Base-by-base conservation (phyloP, 2,329 filamentous ascomycete genomes). In the Diplodia mutila region DNA sequence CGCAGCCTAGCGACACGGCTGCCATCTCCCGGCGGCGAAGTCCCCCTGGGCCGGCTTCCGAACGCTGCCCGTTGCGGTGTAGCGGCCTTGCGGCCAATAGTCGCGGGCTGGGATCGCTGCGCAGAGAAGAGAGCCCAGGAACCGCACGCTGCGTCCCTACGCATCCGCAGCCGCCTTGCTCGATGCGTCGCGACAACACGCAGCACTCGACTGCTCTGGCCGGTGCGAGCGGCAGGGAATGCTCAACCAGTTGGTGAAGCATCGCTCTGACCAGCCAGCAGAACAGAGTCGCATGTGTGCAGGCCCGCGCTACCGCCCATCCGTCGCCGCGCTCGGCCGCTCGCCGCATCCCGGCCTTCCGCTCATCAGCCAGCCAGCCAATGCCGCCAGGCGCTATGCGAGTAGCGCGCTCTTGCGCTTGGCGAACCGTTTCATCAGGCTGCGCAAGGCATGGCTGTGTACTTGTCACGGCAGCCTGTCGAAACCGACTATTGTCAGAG, bases 401-500 rank as follows among this genome's bases (percentile, higher is more conserved):
- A 59, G 55, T 59, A 59, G 55, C 55, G 55, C 55, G 34, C 32
- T 39, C 39, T 21, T 27, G 57, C 57, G 25, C 57, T 61, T 61
- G 57, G 57, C 57, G 57, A 61, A 61, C 57, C 57, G 57, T 61
- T 61, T 61, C 57, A 61, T 46, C 57, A 57, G 42, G 53, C 53
- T 57, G 55, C 34, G 37, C 54, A 23, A 29, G 37, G 37, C 54
- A 23, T 57, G 54, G 54, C 54, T 61, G 57, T 39, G 46, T 48
- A 61, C 37, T 39, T 61, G 57, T 49, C 39, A 61, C 37, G 54
- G 54, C 54, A 21, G 53, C 53, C 55, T 39, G 55, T 59, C 55
- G 57, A 61, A 61, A 61, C 57, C 39, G 39, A 61, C 57, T 49
- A 61, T 61, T 61, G 57, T 61, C 46, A 61, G 57, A 61, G 57